Evolutionary conservation across 495 filamentous ascomycete species (phyloP).

Genomic region (Baudoinia panamericana): DNA sequence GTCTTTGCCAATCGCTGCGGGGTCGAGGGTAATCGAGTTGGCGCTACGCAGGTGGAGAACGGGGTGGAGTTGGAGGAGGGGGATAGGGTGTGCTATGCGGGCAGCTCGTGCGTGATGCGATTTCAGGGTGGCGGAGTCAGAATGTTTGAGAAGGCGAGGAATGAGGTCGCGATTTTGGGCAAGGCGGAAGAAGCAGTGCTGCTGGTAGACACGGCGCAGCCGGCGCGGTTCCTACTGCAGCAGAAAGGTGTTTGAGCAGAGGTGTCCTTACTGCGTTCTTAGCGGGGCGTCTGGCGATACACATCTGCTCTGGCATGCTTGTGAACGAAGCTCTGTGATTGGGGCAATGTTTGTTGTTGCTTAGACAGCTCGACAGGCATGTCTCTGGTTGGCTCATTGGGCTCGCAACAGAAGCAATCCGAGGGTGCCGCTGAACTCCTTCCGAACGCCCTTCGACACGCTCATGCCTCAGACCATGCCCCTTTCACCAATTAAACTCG

Average conservation of each 20-base stretch:
- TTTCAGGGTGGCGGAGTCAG: conserved; percentile 52
- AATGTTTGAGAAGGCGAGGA: conserved; percentile 53
- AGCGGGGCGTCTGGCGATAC: too few relatives aligned
- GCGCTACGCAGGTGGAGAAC: conserved; percentile 29
- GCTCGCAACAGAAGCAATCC: too few relatives aligned
- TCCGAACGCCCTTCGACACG: too few relatives aligned
- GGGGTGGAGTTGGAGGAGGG: conserved; percentile 39
- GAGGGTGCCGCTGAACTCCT: too few relatives aligned
- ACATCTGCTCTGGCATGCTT: too few relatives aligned
- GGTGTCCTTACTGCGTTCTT: too few relatives aligned
- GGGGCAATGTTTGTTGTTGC: too few relatives aligned
- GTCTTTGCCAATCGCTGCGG: conserved; percentile 77
- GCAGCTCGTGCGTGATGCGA: conserved; percentile 70
- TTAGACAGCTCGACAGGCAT: too few relatives aligned
- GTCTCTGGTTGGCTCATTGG: too few relatives aligned
- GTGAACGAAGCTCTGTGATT: too few relatives aligned
- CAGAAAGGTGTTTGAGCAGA: neutral
- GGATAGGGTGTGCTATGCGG: conserved; percentile 56
- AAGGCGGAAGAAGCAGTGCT: conserved; percentile 51
- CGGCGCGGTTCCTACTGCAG: conserved; percentile 7
- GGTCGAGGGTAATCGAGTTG: conserved; percentile 12
- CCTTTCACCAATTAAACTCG: neutral
- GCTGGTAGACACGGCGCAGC: conserved; percentile 44
- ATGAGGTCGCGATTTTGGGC: conserved; percentile 51
- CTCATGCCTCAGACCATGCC: too few relatives aligned